Base-by-base conservation (phyloP, 2,329 filamentous ascomycete genomes). In the Ploettnerulaceae sp. region DNA sequence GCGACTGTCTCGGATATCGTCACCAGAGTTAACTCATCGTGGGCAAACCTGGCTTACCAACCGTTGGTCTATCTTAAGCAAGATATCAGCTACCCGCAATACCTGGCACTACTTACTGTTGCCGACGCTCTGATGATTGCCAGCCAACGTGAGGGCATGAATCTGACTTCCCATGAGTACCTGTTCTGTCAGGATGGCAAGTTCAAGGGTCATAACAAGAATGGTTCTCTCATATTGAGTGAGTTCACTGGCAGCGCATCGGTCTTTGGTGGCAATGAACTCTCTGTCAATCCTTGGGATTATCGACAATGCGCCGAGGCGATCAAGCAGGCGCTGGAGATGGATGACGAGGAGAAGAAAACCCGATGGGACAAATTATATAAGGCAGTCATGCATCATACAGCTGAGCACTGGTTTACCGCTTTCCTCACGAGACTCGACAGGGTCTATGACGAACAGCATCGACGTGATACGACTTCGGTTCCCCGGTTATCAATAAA, bases 101-200 rank as follows among this genome's bases (percentile, higher is more conserved):
- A 96, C 60, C 76, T 97, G n/a, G 91, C 90, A 1, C 73, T 97
- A 6, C 75, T 96, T 36, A 89, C 88, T 3, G 84, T 94, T 42
- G 93, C 91, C 2, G 90, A 97, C 68, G 86, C 85, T 2, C 72
- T 97, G 39, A 93, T 96, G 79, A 93, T 97, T 61, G 94, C 91
- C 2, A 94, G 89, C 63, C 81, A 97, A 58, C 88, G 93, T 42
- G 91, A 97, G 65, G 91, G 91, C 53, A 97, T 97, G 93, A 97
- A 96, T 64, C 69, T 97, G 46, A 96, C 91, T 0, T 90, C 86
- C 5, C 93, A 97, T 64, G 91, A 97, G 64, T 97, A 89, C 61
- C 77, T 96, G 25, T 87, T 88, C 56, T 96, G 90, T 62, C 91
- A 97, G 63, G 91, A 97, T 61, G 90, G 90, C 31, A 79, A 78